A percentile compares a stretch with the other conserved stretches of the same genome.
Evolutionary conservation across 176 grass and related monocot species (phyloP).

Genomic region (Triticum urartu): DNA sequence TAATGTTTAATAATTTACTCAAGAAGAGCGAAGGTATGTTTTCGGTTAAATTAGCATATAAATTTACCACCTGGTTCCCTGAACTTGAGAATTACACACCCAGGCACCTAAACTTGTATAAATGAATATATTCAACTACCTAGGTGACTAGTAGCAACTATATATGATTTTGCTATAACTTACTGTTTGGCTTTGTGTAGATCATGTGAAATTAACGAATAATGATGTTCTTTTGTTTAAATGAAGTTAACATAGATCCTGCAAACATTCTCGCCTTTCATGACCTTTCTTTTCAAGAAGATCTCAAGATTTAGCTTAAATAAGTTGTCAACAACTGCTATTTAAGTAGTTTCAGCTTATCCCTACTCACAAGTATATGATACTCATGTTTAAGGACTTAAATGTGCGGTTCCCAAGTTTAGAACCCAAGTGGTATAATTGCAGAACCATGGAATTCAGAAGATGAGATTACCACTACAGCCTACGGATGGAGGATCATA

Average conservation of each 20-base stretch:
- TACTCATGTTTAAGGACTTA: neutral
- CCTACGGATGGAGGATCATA: neutral
- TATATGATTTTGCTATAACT: neutral
- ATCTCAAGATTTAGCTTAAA: no score
- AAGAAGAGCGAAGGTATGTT: neutral
- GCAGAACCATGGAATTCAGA: neutral
- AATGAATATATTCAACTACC: neutral
- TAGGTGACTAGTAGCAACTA: neutral
- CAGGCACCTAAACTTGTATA: neutral
- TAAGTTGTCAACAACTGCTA: neutral
- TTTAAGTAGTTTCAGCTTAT: neutral
- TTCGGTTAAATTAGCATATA: neutral
- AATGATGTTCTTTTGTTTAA: neutral
- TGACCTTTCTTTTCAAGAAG: neutral
- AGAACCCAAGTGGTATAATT: neutral
- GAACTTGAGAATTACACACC: neutral
- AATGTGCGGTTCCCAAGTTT: neutral
- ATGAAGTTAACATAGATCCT: neutral
- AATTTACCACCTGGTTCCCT: neutral
- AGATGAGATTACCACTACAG: neutral
- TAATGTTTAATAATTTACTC: constrained; percentile 7
- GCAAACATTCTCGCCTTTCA: neutral
- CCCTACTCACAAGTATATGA: neutral
- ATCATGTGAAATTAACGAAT: neutral
- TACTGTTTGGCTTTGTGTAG: neutral